Base-by-base conservation (phyloP, 148 eudicot genomes). In the Pouteria glomerata region DNA sequence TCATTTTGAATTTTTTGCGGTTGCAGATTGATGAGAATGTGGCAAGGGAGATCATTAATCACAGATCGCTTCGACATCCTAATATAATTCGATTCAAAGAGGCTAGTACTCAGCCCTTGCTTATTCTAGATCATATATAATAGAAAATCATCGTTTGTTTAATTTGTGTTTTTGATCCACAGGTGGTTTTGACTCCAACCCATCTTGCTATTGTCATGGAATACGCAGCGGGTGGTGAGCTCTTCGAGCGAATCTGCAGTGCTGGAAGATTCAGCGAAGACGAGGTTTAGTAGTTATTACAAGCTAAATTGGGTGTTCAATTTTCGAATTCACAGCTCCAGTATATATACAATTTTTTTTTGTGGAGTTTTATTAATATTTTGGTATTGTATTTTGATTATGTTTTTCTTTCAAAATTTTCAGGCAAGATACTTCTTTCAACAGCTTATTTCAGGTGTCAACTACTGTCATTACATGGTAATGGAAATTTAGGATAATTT, bases 371-470 rank as follows among this genome's bases (percentile, higher is more conserved):
- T 56, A 33, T 39, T 39, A 30, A 1, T 57, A 14, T 67, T 30
- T 24, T 1, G 30, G 21, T 69, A 34, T 30, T 13, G 57, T 37
- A 1, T 2, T 53, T 52, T 62, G 42, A n/a, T 52, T 18, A 26
- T 58, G 55, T 55, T 55, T 57, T 63, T 18, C 65, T 15, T 21
- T 55, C 26, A 30, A 42, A 73, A 33, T 34, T 76, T 71, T 44
- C 82, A 90, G 96, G 89, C 96, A 35, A 86, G 96, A 69, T 90
- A 86, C 84, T 90, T 90, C 84, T 90, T 90, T 75, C 96, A 90
- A 78, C 96, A 90, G 81, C 90, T 90, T 30, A 90, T 90, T 55
- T 90, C 89, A 15, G 96, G 96, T 61, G 96, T 90, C 59, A 70
- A 83, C 88, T 90, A 83, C 76, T 90, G 96, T 71, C 96, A 90